Percentiles rank a stretch among this genome's conserved stretches.
These are phyloP conservation scores for Fallopia convolvulus DNA, from an alignment of 148 eudicot genomes.

Conservation along the genomic window DNA sequence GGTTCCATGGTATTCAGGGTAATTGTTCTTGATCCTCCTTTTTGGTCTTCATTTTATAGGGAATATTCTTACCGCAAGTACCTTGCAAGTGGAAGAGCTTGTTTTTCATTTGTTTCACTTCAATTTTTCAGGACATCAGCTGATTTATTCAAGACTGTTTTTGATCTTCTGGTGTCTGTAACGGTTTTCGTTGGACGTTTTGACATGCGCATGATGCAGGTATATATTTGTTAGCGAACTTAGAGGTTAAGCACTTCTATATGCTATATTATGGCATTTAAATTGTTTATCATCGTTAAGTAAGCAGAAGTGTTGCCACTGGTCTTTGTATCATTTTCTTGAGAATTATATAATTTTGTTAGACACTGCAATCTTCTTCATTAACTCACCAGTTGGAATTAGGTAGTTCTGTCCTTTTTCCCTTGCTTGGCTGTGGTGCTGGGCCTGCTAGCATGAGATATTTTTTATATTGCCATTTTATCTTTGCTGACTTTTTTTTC, in stretches of 20 bases:
- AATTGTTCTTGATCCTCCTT: constrained; percentile 11
- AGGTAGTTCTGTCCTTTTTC: background rate
- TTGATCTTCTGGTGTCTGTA: constrained; percentile 92
- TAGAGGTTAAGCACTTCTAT: background rate
- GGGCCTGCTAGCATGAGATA: background rate
- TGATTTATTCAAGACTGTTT: constrained; percentile 95
- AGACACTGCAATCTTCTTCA: background rate
- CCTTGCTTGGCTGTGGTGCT: background rate
- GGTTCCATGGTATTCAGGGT: constrained; percentile 99
- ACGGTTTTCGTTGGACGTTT: constrained; percentile 97
- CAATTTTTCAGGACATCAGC: constrained; percentile 81
- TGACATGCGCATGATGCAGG: constrained; percentile 99
- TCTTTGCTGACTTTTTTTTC: background rate
- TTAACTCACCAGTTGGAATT: background rate
- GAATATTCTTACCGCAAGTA: background rate
- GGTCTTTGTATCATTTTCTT: background rate
- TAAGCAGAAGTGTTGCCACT: background rate
- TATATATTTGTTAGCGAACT: constrained; percentile 12
- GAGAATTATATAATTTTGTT: background rate
- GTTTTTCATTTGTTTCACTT: background rate
- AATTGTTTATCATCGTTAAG: background rate
- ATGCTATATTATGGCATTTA: background rate
- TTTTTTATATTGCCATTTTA: background rate
- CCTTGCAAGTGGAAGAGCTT: background rate
- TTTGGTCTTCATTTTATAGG: background rate